Conservation (phyloP, 148 eudicot genomes). For the Pouteria glomerata region DNA sequence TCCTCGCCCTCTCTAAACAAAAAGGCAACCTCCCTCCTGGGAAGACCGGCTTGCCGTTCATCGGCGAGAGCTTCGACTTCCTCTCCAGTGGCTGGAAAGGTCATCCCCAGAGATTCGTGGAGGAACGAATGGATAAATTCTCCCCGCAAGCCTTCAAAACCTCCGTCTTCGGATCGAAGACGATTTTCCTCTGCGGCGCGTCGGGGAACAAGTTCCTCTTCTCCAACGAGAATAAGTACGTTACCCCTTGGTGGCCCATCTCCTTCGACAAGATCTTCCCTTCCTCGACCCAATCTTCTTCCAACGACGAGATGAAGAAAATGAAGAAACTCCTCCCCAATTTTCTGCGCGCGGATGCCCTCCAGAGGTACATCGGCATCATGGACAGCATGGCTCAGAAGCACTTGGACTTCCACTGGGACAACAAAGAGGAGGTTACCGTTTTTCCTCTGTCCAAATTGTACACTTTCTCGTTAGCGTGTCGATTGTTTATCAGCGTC, state of each 20-base stretch:
- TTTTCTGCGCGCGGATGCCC: slow-evolving; percentile 15
- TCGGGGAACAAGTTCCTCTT: slow-evolving; percentile 47
- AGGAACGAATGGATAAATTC: slow-evolving; percentile 12
- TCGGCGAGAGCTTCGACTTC: slow-evolving; percentile 40
- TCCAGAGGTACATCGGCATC: slow-evolving; percentile 15
- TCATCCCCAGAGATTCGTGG: slow-evolving; percentile 28
- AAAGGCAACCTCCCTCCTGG: slow-evolving; percentile 35
- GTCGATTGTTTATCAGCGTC: not conserved
- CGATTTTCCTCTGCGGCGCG: slow-evolving; percentile 33
- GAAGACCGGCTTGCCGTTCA: slow-evolving; percentile 27
- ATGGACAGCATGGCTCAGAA: slow-evolving; percentile 15
- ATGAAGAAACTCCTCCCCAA: slow-evolving; percentile 41
- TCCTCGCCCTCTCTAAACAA: not conserved
- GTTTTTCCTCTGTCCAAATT: too few species aligned
- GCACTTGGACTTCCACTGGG: too few species aligned
- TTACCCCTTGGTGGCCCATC: slow-evolving; percentile 46
- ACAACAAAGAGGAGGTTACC: too few species aligned
- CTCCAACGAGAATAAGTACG: slow-evolving; percentile 44
- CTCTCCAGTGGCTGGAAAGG: slow-evolving; percentile 26
- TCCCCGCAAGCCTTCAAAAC: slow-evolving; percentile 13
- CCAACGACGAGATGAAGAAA: slow-evolving; percentile 35
- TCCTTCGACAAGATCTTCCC: slow-evolving; percentile 34
- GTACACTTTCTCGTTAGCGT: too few species aligned
- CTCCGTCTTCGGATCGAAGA: slow-evolving; percentile 19
- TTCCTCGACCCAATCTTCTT: slow-evolving; percentile 15